Conservation (phyloP, 2,329 filamentous ascomycete genomes). For the Boeremia lycopersici region DNA sequence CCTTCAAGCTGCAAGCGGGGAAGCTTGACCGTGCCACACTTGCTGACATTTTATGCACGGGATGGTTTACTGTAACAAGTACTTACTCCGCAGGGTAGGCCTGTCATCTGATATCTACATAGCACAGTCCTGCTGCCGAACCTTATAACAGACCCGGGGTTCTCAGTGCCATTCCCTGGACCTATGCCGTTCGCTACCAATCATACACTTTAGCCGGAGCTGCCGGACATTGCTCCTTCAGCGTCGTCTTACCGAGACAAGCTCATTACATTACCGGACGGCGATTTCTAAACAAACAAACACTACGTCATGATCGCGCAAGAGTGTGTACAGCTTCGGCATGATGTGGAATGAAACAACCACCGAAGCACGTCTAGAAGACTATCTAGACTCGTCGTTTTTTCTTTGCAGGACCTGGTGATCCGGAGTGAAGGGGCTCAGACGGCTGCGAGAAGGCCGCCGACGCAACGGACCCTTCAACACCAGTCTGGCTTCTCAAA, state of each 20-base stretch:
- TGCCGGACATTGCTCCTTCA: neutral
- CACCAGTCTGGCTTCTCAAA: neutral
- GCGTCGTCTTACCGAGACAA: neutral
- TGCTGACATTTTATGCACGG: conserved; percentile 12
- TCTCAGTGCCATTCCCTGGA: neutral
- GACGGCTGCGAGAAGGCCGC: neutral
- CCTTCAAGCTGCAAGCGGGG: conserved; percentile 25
- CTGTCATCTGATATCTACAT: conserved; percentile 9
- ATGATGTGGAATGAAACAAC: no score
- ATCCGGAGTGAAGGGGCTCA: neutral
- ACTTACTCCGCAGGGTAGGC: conserved; percentile 10
- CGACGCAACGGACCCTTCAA: neutral
- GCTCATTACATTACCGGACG: neutral
- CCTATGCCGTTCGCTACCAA: neutral
- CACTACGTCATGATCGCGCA: neutral
- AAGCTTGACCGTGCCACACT: conserved; percentile 31
- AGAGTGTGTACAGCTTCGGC: no score
- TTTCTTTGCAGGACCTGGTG: conserved; percentile 1
- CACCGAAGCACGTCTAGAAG: neutral
- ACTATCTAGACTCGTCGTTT: conserved; percentile 5
- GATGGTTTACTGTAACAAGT: conserved; percentile 26
- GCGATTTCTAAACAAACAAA: neutral
- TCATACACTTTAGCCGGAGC: neutral
- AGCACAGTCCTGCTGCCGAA: neutral
- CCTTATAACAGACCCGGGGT: neutral